These are phyloP conservation scores for Colletotrichum zoysiae DNA, from an alignment of 2,329 filamentous ascomycete species.

Conservation along the genomic window DNA sequence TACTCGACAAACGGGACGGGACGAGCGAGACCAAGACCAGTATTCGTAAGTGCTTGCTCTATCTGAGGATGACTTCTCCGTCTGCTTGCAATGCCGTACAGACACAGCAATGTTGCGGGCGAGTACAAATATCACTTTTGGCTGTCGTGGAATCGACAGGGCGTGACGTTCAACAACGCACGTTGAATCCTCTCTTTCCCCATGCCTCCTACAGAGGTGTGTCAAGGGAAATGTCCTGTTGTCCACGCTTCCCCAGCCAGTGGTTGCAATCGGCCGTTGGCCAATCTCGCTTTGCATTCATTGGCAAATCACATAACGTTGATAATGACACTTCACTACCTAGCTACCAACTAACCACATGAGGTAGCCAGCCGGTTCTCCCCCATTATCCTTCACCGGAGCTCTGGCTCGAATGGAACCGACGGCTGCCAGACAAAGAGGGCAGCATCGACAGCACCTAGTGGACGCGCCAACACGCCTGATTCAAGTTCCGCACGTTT, in stretches of 20 bases:
- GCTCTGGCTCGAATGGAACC: slow-evolving; percentile 6
- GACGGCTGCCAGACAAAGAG: slow-evolving; percentile 10
- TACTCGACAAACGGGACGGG: neutral
- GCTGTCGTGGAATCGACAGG: neutral
- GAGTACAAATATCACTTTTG: slow-evolving; percentile 2
- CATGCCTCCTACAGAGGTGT: neutral
- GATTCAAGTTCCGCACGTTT: slow-evolving; percentile 3
- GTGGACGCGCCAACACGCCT: neutral
- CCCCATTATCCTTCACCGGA: neutral
- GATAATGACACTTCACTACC: neutral
- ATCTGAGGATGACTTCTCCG: neutral
- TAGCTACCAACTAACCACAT: neutral
- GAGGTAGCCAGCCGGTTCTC: neutral
- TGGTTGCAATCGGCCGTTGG: slow-evolving; percentile 5
- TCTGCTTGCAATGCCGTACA: neutral
- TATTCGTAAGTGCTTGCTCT: neutral
- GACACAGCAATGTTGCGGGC: neutral
- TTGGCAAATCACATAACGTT: slow-evolving; percentile 6
- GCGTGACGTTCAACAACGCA: slow-evolving; percentile 22
- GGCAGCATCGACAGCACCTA: neutral
- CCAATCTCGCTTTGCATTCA: slow-evolving; percentile 14
- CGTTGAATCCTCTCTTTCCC: slow-evolving; percentile 9
- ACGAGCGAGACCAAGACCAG: slow-evolving; percentile 15
- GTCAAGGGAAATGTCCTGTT: neutral
- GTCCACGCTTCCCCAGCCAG: neutral